Base-by-base conservation (phyloP, 2,329 filamentous ascomycete species). In the Sclerotinia subarctica region DNA sequence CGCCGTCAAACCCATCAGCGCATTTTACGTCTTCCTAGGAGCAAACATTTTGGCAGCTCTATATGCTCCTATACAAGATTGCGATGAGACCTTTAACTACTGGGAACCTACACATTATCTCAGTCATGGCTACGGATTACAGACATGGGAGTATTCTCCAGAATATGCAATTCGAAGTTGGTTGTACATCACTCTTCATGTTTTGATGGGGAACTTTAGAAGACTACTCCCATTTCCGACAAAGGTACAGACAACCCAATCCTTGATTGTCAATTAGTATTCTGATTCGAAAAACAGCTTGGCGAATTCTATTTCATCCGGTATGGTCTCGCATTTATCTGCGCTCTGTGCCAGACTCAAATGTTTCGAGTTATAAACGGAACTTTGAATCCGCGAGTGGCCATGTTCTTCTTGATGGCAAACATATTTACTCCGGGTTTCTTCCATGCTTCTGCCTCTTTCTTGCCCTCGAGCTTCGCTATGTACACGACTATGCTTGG, bases 131-230 rank as follows among this genome's bases (percentile, higher is more conserved):
- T 94, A 96, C 76, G 95, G 94, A 51, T 84, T 97, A 63, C 94
- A 99, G 81, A 99, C 95, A 1, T 99, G 95, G 95, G 95, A 99
- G 79, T 99, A 98, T 80, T 96, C 94, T 0, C 95, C 95, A 6
- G 90, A 94, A 68, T 98, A 91, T 80, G 92, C 93, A 63, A 97
- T 99, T 74, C 89, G 95, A 71, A 97, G 93, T 81, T 99, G 95
- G 95, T 83, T 93, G 29, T 99, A 99, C 76, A 84, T 96, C 49
- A 86, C 83, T 6, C 80, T 97, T 1, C 94, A 99, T 79, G 91
- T 93, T 35, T 73, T 89, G 26, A 80, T 91, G 57, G 90, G 88
- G 56, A 91, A 87, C 70, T 73, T 92, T 24, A 85, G 88, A 44
- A 84, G 88, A 49, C 75, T 95, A 6, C 77, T 89, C 1, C 88